Base-by-base conservation (phyloP, 139 green algal species). In the Chlamydomonas schloesseri region DNA sequence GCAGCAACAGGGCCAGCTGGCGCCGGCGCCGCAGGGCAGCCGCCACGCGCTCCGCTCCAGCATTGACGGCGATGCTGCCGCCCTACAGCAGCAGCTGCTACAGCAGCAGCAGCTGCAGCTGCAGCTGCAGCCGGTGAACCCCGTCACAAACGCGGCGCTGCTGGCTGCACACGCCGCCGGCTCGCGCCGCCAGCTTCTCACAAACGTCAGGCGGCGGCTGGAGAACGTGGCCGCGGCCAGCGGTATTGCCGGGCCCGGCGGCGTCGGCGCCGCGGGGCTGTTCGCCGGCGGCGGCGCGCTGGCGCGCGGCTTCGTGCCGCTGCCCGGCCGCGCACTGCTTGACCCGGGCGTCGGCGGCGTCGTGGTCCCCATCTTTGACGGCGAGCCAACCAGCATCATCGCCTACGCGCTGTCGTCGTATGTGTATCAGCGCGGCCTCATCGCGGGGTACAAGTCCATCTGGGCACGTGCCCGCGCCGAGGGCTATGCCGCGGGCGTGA, bases 371-470 rank as follows among this genome's bases (percentile, higher is more conserved):
- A 90, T 90, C 79, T 78, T 84, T 34, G 94, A 97, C 50, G 73
- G 84, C 11, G 96, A 98, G 89, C 95, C 95, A 21, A 97, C 95
- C 50, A 97, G 93, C 60, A 91, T 97, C 34, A 91, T 97, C 36
- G 93, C 95, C 24, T 96, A 97, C 87, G 93, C 92, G n/a, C 86
- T 98, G 53, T 91, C 91, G n/a, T 94, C 90, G 24, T 84, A 87
- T 4, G 29, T 65, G 26, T 96, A 96, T 85, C 91, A 96, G 71
- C 87, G 91, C 78, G 91, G 94, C 76, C 88, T 96, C 62, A 93
- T 92, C 65, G 91, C 87, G 13, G 76, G 83, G 29, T 84, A 84
- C 62, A 84, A 84, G 78, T 65, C 64, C 34, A 84, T 84, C 64
- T 84, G 71, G 57, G 58, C 21, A 10, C 31, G 31, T 1, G 67